These are phyloP conservation scores for Sarcocystis neurona DNA, from an alignment of 169 alveolate species.

Conservation along the genomic window DNA sequence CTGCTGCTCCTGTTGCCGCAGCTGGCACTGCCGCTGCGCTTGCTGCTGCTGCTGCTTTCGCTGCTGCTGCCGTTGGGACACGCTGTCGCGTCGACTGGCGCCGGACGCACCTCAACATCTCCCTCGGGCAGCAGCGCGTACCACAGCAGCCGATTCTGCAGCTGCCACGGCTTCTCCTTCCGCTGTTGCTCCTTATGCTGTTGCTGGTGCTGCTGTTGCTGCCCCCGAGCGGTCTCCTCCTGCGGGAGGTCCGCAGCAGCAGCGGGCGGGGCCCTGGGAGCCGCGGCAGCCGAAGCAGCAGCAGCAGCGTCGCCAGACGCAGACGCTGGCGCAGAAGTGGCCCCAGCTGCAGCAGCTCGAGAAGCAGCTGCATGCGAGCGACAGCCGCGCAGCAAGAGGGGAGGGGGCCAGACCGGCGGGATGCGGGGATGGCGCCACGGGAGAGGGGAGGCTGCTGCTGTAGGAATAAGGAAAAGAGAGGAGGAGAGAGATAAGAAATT, in stretches of 20 bases:
- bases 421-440: conserved; percentile 32
- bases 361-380: not conserved
- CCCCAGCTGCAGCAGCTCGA: not conserved
- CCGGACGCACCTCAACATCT: too few relatives aligned
- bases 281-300: too few relatives aligned
- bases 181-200: not conserved
- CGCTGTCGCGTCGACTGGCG: too few relatives aligned
- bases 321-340: not conserved
- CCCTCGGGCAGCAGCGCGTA: too few relatives aligned
- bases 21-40: not conserved
- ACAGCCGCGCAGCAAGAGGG: not conserved
- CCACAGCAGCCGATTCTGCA: too few relatives aligned
- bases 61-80: too few relatives aligned
- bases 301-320: not conserved
- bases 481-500: not conserved
- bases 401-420: conserved; percentile 15
- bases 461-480: not conserved
- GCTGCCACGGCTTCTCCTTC: not conserved
- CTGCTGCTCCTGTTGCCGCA: not conserved
- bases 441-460: not conserved
- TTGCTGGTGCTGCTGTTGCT: not conserved
- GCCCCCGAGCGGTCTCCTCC: not conserved
- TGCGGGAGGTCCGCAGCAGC: not conserved
- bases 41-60: not conserved
- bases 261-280: not conserved